A percentile compares a stretch with the other conserved stretches of the same genome.
These are phyloP conservation scores for Tripterygium wilfordii DNA, from an alignment of 177 flowering plant species.

Conservation along the genomic window DNA sequence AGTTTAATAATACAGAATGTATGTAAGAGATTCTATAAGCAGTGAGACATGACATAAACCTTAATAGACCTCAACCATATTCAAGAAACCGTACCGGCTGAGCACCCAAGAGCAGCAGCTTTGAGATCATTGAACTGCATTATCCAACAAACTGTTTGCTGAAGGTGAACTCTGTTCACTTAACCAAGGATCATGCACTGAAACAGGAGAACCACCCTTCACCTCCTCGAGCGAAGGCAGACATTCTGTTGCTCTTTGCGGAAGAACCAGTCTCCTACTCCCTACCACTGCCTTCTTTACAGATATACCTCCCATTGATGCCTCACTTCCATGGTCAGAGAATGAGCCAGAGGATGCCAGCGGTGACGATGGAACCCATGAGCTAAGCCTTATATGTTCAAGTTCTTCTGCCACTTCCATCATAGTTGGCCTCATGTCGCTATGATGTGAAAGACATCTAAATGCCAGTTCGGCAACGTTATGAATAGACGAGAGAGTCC, in stretches of 20 bases:
- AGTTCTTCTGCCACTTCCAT: constrained; percentile 81
- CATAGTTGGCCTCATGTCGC: constrained; percentile 93
- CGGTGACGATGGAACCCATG: constrained; percentile 61
- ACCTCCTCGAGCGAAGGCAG: constrained; percentile 27
- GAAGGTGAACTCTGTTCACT: constrained; percentile 88
- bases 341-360: constrained; percentile 41
- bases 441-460: constrained; percentile 81
- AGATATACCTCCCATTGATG: constrained; percentile 12
- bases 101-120: too few species aligned
- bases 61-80: too few species aligned
- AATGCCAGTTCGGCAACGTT: constrained; percentile 88
- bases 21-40: too few species aligned
- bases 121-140: constrained; percentile 42
- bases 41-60: too few species aligned
- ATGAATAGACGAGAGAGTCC: constrained; percentile 78
- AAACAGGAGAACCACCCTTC: constrained; percentile 58
- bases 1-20: too few species aligned
- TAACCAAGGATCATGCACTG: constrained; percentile 69
- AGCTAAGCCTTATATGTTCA: constrained; percentile 61
- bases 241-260: constrained; percentile 17
- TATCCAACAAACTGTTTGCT: constrained; percentile 59
- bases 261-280: constrained; percentile 36
- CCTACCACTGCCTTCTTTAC: constrained; percentile 22
- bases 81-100: too few species aligned
- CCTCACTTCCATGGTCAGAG: constrained; percentile 46